A percentile compares a stretch with the other conserved stretches of the same genome.
Evolutionary conservation across 495 filamentous ascomycete species (phyloP).

Genomic region (Hypoxylon intermedium): DNA sequence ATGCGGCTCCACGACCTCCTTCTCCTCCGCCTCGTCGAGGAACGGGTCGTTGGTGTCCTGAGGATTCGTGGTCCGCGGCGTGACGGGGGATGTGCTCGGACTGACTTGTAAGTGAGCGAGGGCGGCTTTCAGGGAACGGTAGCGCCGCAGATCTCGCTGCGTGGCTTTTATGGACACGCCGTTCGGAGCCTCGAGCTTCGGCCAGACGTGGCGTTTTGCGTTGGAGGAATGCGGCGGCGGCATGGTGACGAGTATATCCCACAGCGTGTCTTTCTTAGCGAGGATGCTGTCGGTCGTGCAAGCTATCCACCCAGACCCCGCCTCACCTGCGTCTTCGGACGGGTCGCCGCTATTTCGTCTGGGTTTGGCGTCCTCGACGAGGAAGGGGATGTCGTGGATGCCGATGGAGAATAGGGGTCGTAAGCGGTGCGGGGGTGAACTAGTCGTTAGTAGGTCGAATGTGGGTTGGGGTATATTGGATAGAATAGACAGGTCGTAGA

Average conservation of each 20-base stretch:
- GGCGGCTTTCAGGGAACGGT: constrained; percentile 71
- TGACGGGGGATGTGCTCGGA: constrained; percentile 35
- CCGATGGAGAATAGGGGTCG: constrained; percentile 88
- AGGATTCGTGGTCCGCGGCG: constrained; percentile 35
- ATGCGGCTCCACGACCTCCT: constrained; percentile 71
- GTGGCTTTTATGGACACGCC: constrained; percentile 78
- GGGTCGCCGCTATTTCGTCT: constrained; percentile 39
- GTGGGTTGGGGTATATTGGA: constrained; percentile 76
- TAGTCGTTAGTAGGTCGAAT: constrained; percentile 66
- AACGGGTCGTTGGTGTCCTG: constrained; percentile 40
- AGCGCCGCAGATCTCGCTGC: constrained; percentile 86
- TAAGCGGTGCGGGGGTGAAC: constrained; percentile 67
- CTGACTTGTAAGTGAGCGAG: constrained; percentile 60
- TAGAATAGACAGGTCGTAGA: constrained; percentile 91
- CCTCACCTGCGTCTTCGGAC: constrained; percentile 49
- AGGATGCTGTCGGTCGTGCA: constrained; percentile 95
- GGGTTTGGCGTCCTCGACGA: constrained; percentile 61
- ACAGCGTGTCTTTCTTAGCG: constrained; percentile 80
- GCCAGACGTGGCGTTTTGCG: constrained; percentile 72
- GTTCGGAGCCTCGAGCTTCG: constrained; percentile 69
- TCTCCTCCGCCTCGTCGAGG: constrained; percentile 58
- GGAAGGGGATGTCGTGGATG: constrained; percentile 86
- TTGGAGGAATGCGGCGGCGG: constrained; percentile 63
- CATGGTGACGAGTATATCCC: constrained; percentile 84
- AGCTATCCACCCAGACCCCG: constrained; percentile 80